These are phyloP conservation scores for Moesziomyces sp. DNA, from an alignment of 1,284 basidiomycete species.

Conservation along the genomic window DNA sequence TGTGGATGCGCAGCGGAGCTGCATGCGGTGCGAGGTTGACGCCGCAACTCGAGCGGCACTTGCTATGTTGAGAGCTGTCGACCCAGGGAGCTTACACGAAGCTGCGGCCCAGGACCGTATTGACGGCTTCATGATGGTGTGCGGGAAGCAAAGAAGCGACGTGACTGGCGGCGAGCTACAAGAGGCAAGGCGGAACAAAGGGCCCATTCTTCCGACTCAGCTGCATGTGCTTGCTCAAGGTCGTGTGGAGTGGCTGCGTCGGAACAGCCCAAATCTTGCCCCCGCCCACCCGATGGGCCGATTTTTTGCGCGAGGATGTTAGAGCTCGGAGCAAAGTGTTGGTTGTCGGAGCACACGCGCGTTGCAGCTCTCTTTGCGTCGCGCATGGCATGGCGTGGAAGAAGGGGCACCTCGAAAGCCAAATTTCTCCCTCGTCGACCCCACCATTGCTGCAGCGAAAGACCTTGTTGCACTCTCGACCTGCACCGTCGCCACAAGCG, in stretches of 20 bases:
- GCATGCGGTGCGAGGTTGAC: background rate
- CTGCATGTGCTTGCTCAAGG: too few species aligned
- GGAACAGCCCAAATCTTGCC: background rate
- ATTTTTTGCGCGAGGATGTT: too few species aligned
- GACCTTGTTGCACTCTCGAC: background rate
- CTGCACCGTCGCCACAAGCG: background rate
- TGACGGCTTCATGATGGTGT: constrained; percentile 16
- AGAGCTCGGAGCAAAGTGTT: background rate
- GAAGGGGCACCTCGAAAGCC: background rate
- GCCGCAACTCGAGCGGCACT: background rate
- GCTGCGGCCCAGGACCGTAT: constrained; percentile 7
- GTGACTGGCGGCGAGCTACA: too few species aligned
- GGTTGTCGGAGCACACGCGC: background rate
- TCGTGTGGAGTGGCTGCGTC: too few species aligned
- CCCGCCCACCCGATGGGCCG: background rate
- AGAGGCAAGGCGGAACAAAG: background rate
- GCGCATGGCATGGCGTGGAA: too few species aligned
- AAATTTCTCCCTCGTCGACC: background rate
- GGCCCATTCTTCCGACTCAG: too few species aligned
- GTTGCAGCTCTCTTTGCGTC: background rate
- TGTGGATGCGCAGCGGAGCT: background rate
- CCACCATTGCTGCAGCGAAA: background rate
- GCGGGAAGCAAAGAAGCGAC: background rate
- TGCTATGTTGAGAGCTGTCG: background rate
- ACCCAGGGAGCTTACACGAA: background rate